Percentiles rank a stretch among this genome's conserved stretches.
Evolutionary conservation across 768 basidiomycete species (phyloP).

Genomic region (Boletus sp.): DNA sequence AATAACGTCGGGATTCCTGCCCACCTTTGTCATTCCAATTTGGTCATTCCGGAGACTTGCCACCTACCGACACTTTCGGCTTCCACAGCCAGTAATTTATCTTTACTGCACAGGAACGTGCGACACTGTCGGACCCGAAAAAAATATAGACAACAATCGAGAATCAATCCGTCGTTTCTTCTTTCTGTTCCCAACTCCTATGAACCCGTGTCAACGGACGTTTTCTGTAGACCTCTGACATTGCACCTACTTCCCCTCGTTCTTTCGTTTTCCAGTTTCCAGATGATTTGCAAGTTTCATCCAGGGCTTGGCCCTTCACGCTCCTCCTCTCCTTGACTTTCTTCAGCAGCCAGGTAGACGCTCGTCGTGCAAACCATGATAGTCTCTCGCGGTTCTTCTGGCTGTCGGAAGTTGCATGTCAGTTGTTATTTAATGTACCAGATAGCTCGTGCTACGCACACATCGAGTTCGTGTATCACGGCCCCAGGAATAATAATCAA

Average conservation of each 20-base stretch:
- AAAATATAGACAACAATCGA: slow-evolving; percentile 75
- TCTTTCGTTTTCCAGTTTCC: slow-evolving; percentile 59
- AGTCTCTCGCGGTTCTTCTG: slow-evolving; percentile 41
- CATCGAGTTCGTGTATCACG: slow-evolving; percentile 77
- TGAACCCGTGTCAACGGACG: neutral
- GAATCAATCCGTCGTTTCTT: slow-evolving; percentile 66
- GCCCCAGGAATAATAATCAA: slow-evolving; percentile 68
- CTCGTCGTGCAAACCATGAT: slow-evolving; percentile 67
- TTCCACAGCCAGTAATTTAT: slow-evolving; percentile 63
- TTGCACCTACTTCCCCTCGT: slow-evolving; percentile 39
- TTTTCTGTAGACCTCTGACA: neutral
- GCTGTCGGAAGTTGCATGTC: slow-evolving; percentile 21
- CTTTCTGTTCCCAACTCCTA: slow-evolving; percentile 35
- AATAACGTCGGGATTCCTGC: slow-evolving; percentile 25
- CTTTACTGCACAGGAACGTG: slow-evolving; percentile 65
- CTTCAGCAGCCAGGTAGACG: slow-evolving; percentile 65
- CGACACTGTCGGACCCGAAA: slow-evolving; percentile 35
- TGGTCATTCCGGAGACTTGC: neutral
- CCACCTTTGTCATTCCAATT: slow-evolving; percentile 13
- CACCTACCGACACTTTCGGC: slow-evolving; percentile 45
- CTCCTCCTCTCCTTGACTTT: slow-evolving; percentile 55
- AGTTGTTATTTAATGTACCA: neutral
- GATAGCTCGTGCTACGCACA: slow-evolving; percentile 38
- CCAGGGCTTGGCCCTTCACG: slow-evolving; percentile 60
- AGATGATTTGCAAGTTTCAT: slow-evolving; percentile 60